Percentiles rank a stretch among this genome's conserved stretches.
Conservation (phyloP, 257 asterid genomes). For the Craterostigma plantagineum region DNA sequence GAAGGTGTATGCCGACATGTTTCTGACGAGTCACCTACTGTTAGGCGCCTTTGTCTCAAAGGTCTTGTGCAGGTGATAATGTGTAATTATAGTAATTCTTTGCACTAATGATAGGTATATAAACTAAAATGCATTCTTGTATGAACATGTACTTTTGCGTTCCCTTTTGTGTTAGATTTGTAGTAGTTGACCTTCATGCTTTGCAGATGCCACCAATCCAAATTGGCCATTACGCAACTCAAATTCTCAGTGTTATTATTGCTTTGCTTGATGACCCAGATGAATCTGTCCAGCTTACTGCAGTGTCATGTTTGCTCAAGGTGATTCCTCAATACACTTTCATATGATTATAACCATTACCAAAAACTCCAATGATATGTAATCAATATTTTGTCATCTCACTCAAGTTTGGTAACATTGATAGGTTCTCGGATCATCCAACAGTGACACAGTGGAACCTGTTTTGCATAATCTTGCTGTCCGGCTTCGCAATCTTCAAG, state of each 20-base stretch:
- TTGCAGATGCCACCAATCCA: constrained; percentile 90
- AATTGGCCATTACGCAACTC: constrained; percentile 55
- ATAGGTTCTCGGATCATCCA: constrained; percentile 78
- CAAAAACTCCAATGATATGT: not conserved
- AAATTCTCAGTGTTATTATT: constrained; percentile 79
- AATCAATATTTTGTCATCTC: not conserved
- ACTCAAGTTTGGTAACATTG: constrained; percentile 2
- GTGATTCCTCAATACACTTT: constrained; percentile 16
- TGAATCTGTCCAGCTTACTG: constrained; percentile 92
- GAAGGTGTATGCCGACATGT: constrained; percentile 85
- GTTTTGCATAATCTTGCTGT: constrained; percentile 71
- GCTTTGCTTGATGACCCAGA: constrained; percentile 90
- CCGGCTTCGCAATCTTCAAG: constrained; percentile 94
- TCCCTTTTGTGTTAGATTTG: not conserved
- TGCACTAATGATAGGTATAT: too few relatives aligned
- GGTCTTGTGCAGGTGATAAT: constrained; percentile 98
- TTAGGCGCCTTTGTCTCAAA: constrained; percentile 87
- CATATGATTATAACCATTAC: too few relatives aligned
- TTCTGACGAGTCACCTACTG: constrained; percentile 88
- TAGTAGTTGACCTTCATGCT: constrained; percentile 1
- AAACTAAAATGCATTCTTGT: not conserved
- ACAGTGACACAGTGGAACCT: constrained; percentile 78
- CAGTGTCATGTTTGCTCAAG: constrained; percentile 80
- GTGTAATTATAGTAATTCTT: constrained; percentile 8
- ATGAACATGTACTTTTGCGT: not conserved